Base-by-base conservation (phyloP, 768 basidiomycete species). In the Cyathus striatus region DNA sequence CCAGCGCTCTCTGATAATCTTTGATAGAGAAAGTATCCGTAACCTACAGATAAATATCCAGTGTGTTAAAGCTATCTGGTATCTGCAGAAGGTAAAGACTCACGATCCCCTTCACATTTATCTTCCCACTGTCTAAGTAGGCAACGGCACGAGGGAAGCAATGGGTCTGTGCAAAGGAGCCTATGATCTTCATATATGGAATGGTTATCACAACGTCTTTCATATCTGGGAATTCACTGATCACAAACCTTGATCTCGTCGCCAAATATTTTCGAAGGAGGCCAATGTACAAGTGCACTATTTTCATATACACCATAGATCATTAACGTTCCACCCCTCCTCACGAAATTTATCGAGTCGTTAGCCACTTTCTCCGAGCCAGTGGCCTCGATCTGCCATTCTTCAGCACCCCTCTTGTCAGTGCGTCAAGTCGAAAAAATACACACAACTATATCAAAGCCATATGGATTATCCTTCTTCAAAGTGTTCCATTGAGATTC, bases 61-160 rank as follows among this genome's bases (percentile, higher is more conserved):
- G 13, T 16, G 3, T 12, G 13, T 12, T 32, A 12, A 32, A 32
- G 13, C 4, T 12, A 32, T 32, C 30, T n/a, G n/a, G n/a, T n/a
- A 32, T 32, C 12, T 12, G 12, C 5, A 10, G 38, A 6, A 38
- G 30, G 21, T 10, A 5, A 36, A 33, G n/a, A 40, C 61, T 55
- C 18, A 68, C 65, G 64, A 90, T 86, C n/a, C 86, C 87, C 59
- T 84, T 82, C 18, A 86, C 77, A 42, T 72, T 84, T 54, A 93
- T 70, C 66, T 90, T 92, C 5, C 88, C 87, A 49, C 80, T 79
- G 53, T 95, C 91, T 16, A 95, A 79, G 60, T 93, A 93, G 10
- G 82, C 86, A 25, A 95, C 80, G 2, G 91, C 90, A 4, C 91
- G 82, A 34, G 90, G 89, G 83, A 95, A 93, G 63, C 90, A 92